Conservation (phyloP, 2,329 filamentous ascomycete genomes). For the Xylaria sp. region DNA sequence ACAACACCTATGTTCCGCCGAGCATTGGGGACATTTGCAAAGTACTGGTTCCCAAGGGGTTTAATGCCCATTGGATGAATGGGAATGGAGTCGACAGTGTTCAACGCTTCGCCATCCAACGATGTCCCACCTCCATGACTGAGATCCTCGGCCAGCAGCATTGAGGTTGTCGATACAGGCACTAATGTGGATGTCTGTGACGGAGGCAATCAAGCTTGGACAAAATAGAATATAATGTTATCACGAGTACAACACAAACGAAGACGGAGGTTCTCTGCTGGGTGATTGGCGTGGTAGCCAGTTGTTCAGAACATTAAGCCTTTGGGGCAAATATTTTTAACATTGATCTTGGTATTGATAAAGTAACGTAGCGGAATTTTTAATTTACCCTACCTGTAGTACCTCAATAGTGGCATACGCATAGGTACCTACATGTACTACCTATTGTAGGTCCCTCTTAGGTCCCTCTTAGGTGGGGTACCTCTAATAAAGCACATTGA, state of each 20-base stretch:
- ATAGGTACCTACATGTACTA: not conserved
- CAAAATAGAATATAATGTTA: not conserved
- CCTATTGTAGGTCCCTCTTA: not conserved
- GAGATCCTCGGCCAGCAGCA: slow-evolving; percentile 42
- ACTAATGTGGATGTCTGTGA: not conserved
- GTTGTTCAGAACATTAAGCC: not conserved
- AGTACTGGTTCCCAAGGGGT: slow-evolving; percentile 83
- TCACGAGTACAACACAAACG: not conserved
- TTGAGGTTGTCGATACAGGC: slow-evolving; percentile 22
- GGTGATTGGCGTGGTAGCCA: not conserved
- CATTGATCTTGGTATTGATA: not conserved
- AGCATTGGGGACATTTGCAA: slow-evolving; percentile 73
- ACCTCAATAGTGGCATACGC: not conserved
- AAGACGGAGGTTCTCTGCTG: not conserved
- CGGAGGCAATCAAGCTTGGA: not conserved
- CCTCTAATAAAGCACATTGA: not conserved
- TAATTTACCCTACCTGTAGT: not conserved
- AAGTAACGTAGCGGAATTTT: not conserved
- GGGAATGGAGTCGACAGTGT: slow-evolving; percentile 65
- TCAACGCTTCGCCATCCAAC: slow-evolving; percentile 32
- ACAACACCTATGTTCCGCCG: slow-evolving; percentile 74
- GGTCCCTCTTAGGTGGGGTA: not conserved
- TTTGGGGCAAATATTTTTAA: slow-evolving; percentile 7
- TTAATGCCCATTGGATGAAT: slow-evolving; percentile 85
- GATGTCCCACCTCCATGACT: slow-evolving; percentile 32